Base-by-base conservation (phyloP, 192 early-diverging fungal genomes). In the Oehlia diaphana region DNA sequence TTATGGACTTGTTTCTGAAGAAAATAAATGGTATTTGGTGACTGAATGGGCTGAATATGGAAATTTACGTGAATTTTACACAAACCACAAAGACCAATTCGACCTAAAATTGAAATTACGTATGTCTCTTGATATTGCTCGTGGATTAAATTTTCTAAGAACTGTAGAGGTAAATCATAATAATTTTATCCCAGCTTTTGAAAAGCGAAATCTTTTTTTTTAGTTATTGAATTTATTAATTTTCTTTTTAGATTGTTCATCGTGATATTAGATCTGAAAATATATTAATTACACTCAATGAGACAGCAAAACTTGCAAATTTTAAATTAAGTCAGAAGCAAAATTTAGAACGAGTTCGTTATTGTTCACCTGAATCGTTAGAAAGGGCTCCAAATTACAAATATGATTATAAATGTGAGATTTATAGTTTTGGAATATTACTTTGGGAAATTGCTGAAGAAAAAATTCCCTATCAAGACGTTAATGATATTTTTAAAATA, bases 1-100 rank as follows among this genome's bases (percentile, higher is more conserved):
- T 37, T 58, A 70, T 70, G 77, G 77, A 19, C 31, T 70, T 33
- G 33, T 50, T 13, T 5, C 2, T 35, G 14, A 61, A 3, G 50
- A 62, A 12, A 66, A 16, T 53, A 4, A 16, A 26, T 13, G 10
- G 9, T 66, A 70, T 12, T 70, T 69, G 77, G 77, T 78, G 39
- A 33, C 69, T n/a, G 77, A 78, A 68, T 78, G 77, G 77, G 66
- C 77, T 19, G 77, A 78, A 69, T 37, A 9, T 21, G 77, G 77
- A 35, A 58, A 28, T 50, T 28, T 69, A 8, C 9, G 44, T 33
- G 49, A 69, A 42, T 23, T 69, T 21, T 78, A 78, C 42, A 16
- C 21, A 58, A 33, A 28, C 19, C 9, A 6, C 31, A 47, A 78
- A n/a, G 33, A 70, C 21, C 47, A 19, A 2, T 70, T 66, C 47